Evolutionary conservation across 2,329 filamentous ascomycete species (phyloP).

Genomic region (Calonectria fujianensis): DNA sequence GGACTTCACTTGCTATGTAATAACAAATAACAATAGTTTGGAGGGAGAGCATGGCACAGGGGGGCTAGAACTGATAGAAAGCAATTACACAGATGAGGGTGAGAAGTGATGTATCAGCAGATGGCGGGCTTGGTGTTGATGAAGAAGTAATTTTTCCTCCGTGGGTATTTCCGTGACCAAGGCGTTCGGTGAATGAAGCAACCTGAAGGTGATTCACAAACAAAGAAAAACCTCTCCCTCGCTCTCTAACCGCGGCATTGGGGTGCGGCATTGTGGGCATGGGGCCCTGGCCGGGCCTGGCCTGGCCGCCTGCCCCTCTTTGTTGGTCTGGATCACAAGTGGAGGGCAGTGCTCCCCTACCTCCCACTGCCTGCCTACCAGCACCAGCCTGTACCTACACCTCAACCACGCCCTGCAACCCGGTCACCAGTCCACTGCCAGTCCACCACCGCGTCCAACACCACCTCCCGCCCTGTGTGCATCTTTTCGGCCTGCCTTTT

Average conservation of each 20-base stretch:
- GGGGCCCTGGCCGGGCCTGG: conserved; percentile 41
- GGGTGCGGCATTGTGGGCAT: conserved; percentile 33
- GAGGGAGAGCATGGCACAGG: conserved; percentile 38
- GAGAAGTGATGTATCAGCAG: conserved; percentile 29
- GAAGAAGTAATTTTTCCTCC: neutral
- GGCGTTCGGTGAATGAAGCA: conserved; percentile 1
- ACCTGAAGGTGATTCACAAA: neutral
- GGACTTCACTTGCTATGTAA: conserved; percentile 49
- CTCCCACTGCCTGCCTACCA: neutral
- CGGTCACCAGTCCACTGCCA: conserved; percentile 19
- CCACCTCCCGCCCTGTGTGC: conserved; percentile 27
- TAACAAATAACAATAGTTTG: conserved; percentile 48
- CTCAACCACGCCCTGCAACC: conserved; percentile 20
- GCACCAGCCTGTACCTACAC: conserved; percentile 11
- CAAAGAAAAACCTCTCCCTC: conserved; percentile 24
- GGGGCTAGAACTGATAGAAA: conserved; percentile 30
- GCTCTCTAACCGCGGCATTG: conserved; percentile 36
- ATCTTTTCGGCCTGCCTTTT: conserved; percentile 18
- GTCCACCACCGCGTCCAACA: conserved; percentile 21
- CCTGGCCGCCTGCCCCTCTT: conserved; percentile 50
- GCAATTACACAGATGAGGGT: conserved; percentile 12
- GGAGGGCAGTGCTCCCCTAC: conserved; percentile 32
- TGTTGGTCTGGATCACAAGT: conserved; percentile 43
- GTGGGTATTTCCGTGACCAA: neutral
- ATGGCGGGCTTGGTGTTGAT: neutral